Conservation (phyloP, 2,329 filamentous ascomycete genomes). For the Neoascochyta sp. region DNA sequence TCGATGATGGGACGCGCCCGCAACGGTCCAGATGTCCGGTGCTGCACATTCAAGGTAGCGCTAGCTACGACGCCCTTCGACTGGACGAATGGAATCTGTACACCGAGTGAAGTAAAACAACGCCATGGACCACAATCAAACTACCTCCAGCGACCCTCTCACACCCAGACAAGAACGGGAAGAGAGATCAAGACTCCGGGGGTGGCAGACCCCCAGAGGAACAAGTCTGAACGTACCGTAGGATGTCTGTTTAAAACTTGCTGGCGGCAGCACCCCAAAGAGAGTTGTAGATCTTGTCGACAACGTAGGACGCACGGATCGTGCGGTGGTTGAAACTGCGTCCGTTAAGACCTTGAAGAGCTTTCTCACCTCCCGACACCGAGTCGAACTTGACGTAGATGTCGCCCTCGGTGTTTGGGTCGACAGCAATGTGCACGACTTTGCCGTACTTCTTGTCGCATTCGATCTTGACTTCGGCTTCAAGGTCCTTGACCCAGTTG, state of each 20-base stretch:
- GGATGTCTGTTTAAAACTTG: slow-evolving; percentile 18
- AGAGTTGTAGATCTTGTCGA: slow-evolving; percentile 98
- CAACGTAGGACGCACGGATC: slow-evolving; percentile 92
- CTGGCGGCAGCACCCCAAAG: slow-evolving; percentile 52
- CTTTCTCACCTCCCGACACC: slow-evolving; percentile 91
- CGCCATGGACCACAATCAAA: not conserved
- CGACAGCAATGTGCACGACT: slow-evolving; percentile 93
- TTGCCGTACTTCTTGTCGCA: slow-evolving; percentile 95
- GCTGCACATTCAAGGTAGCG: not conserved
- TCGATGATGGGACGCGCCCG: no score
- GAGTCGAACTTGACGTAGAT: slow-evolving; percentile 99
- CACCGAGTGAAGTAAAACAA: slow-evolving; percentile 3
- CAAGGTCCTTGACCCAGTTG: slow-evolving; percentile 84
- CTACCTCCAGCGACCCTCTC: slow-evolving; percentile 1
- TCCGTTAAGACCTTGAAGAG: slow-evolving; percentile 95
- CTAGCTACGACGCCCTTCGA: slow-evolving; percentile 1
- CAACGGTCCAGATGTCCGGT: not conserved
- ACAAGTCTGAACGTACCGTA: slow-evolving; percentile 15
- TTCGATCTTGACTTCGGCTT: slow-evolving; percentile 88
- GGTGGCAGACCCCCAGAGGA: slow-evolving; percentile 5
- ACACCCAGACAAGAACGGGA: slow-evolving; percentile 1
- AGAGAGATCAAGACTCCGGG: slow-evolving; percentile 4
- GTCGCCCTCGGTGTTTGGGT: slow-evolving; percentile 90
- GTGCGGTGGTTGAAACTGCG: slow-evolving; percentile 90
- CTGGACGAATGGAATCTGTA: slow-evolving; percentile 3